Evolutionary conservation across 441 rosid species (phyloP).

Genomic region (Pelargonium myrrhifolium): DNA sequence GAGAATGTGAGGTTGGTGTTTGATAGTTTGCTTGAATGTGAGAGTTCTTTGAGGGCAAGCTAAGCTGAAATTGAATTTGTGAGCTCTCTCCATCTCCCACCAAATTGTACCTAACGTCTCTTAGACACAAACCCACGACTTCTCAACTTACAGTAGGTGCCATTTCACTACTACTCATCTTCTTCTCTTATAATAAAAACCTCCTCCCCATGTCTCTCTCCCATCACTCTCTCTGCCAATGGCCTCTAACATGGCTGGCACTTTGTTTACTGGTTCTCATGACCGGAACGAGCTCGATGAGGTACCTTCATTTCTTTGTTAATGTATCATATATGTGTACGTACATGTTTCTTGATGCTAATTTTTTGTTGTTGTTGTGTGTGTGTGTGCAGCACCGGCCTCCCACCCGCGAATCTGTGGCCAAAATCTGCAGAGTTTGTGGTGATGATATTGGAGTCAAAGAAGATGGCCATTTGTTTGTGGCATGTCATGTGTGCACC

Average conservation of each 20-base stretch:
- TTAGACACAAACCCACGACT: constrained; percentile 64
- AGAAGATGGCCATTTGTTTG: constrained; percentile 60
- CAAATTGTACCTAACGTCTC: constrained; percentile 35
- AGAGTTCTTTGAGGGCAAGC: constrained; percentile 4
- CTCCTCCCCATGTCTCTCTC: constrained; percentile 15
- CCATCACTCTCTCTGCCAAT: constrained; percentile 24
- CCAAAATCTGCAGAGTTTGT: constrained; percentile 72
- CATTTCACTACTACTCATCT: constrained; percentile 1
- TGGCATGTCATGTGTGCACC: constrained; percentile 76
- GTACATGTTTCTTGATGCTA: neutral
- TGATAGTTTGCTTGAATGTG: constrained; percentile 3
- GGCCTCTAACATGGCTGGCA: constrained; percentile 48
- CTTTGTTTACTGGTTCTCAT: constrained; percentile 31
- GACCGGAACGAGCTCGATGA: constrained; percentile 25
- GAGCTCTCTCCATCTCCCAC: constrained; percentile 15
- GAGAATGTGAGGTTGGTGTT: too few relatives aligned
- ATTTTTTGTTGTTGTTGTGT: neutral
- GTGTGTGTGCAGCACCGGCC: constrained; percentile 33
- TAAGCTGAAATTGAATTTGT: neutral
- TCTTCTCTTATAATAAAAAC: constrained; percentile 18
- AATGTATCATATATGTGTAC: neutral
- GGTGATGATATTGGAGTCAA: constrained; percentile 65
- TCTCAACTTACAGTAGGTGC: constrained; percentile 60
- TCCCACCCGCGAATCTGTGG: constrained; percentile 33
- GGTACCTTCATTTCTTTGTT: constrained; percentile 19